Evolutionary conservation across 2,329 filamentous ascomycete species (phyloP), one percentile per base, ranked within the genome.

Genomic region (Ophiocordyceps camponoti-leonardi): DNA sequence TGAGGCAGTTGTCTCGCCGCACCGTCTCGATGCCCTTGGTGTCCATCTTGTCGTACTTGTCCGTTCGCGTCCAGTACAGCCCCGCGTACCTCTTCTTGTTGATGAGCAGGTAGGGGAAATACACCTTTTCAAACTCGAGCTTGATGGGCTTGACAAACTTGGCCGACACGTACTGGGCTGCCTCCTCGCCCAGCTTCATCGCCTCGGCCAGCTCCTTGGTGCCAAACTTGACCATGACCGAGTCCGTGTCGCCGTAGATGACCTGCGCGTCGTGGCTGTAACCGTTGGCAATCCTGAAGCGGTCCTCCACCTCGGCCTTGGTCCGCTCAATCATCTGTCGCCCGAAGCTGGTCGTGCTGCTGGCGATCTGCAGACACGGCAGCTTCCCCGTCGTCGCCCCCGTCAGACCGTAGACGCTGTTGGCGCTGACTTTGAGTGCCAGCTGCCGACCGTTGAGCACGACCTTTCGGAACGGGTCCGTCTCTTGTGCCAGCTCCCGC

Each of bases 11-110:
- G 62, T 98, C 92, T 72, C 92, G 75, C 53, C 92, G 82, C 42
- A 98, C 93, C 4, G 92, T 98, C 65, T 98, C 92, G 53, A 98
- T 96, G 72, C 92, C 92, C 63, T 98, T 98, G 49, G 86, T 96
- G 64, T 98, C 92, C 93, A 98, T 98, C 71, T 96, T 98, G 73
- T 98, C 93, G 62, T 83, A 92, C 64, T 94, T 95, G 40, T 90
- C 77, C 0, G 90, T 78, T 52, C 83, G 92, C 6, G 92, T 98
- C 88, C 88, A 98, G 67, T 86, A 96, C 30, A 98, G 66, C n/a
- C 92, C 92, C 10, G 92, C 92, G 57, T 98, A 98, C 51, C 92
- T 83, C 71, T 98, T 98, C 72, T 98, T 98, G 78, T 98, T 98
- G 78, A 98, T 98, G 44, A 98, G 73, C 31, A 98, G 73, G 60